Conservation (phyloP, 2,329 filamentous ascomycete genomes). For the Pseudogymnoascus sp. region DNA sequence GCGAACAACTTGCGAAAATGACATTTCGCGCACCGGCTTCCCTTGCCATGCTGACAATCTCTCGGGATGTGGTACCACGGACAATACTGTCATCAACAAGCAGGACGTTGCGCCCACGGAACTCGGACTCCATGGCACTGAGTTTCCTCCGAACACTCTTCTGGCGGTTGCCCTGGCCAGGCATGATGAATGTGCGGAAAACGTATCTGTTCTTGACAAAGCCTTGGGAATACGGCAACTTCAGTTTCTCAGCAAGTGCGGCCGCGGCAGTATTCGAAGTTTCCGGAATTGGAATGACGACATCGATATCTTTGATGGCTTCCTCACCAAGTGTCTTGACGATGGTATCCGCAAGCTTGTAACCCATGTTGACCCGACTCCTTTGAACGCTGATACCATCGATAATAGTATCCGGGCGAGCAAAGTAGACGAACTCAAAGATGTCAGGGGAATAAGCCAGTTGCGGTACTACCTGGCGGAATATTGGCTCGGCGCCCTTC, state of each 20-base stretch:
- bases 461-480: constrained; percentile 62
- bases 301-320: constrained; percentile 67
- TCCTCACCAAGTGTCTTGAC: constrained; percentile 58
- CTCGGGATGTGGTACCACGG: constrained; percentile 70
- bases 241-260: constrained; percentile 63
- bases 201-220: constrained; percentile 89
- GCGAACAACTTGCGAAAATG: constrained; percentile 74
- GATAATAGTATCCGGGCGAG: constrained; percentile 71
- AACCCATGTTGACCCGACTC: constrained; percentile 79
- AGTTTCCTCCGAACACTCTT: constrained; percentile 87
- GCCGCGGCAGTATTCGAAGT: constrained; percentile 77
- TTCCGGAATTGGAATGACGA: constrained; percentile 75
- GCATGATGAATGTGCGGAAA: constrained; percentile 81
- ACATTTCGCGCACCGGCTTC: constrained; percentile 77
- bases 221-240: constrained; percentile 69
- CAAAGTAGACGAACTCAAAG: constrained; percentile 84
- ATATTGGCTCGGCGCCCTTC: constrained; percentile 66
- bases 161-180: constrained; percentile 69
- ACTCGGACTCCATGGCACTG: constrained; percentile 78
- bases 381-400: constrained; percentile 83
- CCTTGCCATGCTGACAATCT: constrained; percentile 75
- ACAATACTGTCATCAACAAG: constrained; percentile 89
- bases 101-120: constrained; percentile 68
- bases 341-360: constrained; percentile 68
- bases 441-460: constrained; percentile 73